A percentile compares a stretch with the other conserved stretches of the same genome.
Conservation (phyloP, 2,329 filamentous ascomycete species). For the Penicillium aurantiogriseum region DNA sequence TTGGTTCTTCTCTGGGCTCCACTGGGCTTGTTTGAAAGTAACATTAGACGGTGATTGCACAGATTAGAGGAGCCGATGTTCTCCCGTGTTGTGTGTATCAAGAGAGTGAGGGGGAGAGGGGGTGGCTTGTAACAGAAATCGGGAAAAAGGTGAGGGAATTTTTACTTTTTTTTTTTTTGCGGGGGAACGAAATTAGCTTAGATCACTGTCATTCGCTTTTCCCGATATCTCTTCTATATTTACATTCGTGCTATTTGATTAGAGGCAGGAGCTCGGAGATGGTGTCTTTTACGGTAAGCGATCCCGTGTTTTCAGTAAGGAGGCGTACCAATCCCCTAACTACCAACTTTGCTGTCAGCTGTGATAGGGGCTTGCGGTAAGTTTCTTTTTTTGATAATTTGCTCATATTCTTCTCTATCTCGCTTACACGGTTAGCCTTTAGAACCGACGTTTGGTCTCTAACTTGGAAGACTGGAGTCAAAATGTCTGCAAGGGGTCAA, state of each 20-base stretch:
- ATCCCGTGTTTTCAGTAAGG: constrained; percentile 9
- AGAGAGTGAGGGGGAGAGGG: too few species aligned
- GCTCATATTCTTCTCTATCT: neutral
- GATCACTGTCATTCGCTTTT: neutral
- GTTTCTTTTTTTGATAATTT: neutral
- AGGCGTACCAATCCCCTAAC: constrained; percentile 4
- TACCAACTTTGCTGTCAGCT: neutral
- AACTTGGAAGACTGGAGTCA: neutral
- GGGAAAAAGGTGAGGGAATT: neutral
- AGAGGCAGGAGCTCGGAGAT: constrained; percentile 5
- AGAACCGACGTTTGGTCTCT: neutral
- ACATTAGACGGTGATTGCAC: constrained; percentile 3
- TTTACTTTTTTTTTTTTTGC: neutral
- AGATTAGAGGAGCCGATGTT: neutral
- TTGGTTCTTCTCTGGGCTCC: neutral
- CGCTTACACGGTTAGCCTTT: neutral
- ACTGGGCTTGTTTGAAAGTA: constrained; percentile 1
- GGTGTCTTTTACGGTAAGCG: constrained; percentile 9
- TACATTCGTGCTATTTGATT: neutral
- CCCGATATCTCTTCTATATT: neutral
- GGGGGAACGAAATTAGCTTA: neutral
- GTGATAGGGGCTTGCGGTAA: constrained; percentile 1
- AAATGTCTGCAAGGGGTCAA: constrained; percentile 8
- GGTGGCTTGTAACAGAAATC: neutral
- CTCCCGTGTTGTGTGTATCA: neutral